Base-by-base conservation (phyloP, 2,329 filamentous ascomycete species). In the Neofusicoccum parvum region DNA sequence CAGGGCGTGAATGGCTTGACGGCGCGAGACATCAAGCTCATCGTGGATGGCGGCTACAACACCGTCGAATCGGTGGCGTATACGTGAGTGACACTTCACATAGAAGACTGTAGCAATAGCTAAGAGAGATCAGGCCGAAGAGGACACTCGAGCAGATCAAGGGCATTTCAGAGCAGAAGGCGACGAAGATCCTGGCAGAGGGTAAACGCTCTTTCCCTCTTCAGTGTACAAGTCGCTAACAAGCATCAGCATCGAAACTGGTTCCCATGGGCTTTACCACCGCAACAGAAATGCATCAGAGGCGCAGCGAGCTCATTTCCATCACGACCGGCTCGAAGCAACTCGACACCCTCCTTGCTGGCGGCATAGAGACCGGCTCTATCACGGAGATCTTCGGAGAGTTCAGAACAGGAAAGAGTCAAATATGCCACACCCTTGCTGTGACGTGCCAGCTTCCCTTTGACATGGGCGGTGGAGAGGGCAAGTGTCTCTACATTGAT, bases 221-320 rank as follows among this genome's bases (percentile, higher is more conserved):
- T 0, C 2, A n/a, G 3, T 1, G 3, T 49, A 3, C 27, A 50
- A 59, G 59, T 66, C 68, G 72, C 59, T 10, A 10, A 59, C 32
- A 15, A 50, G 45, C 10, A 12, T 71, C 6, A 96, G 94, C 94
- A 34, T 94, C 93, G 1, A 99, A 97, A 79, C 86, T 98, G 60
- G 95, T 99, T 0, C 95, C 95, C 0, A 97, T 99, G 94, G 95
- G 95, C 48, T 99, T 99, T 77, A 99, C 96, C 1, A 99, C 95
- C 0, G 95, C 95, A 3, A 99, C 95, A 0, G 96, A 99, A 80
- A 99, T 99, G 94, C 96, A 99, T 76, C 92, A 94, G 72, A 90
- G 95, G 69, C 89, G 96, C 78, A 97, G 93, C 78, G 95, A 98
- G 79, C 87, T 99, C 66, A 99, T 99, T 70, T 97, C 94, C 14